phyloP scores from a whole-genome alignment of 805 yeast genomes.

The Candida yuanshanica region DNA sequence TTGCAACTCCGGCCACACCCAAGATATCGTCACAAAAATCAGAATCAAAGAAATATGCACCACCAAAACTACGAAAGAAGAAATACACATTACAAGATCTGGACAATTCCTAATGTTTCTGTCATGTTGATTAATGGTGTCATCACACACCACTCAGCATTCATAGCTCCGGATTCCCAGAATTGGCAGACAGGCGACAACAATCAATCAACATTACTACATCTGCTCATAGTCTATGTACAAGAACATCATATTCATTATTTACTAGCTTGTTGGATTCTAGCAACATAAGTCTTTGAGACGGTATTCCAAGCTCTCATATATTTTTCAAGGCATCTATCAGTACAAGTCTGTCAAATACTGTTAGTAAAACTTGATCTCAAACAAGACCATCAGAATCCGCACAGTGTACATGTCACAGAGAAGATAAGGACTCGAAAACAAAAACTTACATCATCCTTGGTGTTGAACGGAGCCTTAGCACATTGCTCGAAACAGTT shows the following conservation, averaged over 20 bases:
- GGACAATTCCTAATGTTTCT: slow-evolving; percentile 4
- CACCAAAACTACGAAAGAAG: slow-evolving; percentile 10
- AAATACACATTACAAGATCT: slow-evolving; percentile 13
- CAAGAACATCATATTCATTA: slow-evolving; percentile 2
- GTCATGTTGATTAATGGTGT: neutral
- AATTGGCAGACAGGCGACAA: too few species aligned
- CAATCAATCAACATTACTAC: neutral
- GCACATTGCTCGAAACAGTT: slow-evolving; percentile 84
- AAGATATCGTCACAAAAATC: neutral
- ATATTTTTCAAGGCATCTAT: slow-evolving; percentile 77
- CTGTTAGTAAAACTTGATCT: slow-evolving; percentile 5
- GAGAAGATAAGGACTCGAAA: too few species aligned
- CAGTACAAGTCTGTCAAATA: slow-evolving; percentile 44
- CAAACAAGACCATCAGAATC: too few species aligned
- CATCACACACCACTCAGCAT: slow-evolving; percentile 4
- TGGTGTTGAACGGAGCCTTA: slow-evolving; percentile 48
- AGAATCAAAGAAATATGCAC: slow-evolving; percentile 7
- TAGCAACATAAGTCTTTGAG: slow-evolving; percentile 66
- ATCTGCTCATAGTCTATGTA: slow-evolving; percentile 1
- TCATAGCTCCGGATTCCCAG: too few species aligned
- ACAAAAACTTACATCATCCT: slow-evolving; percentile 39
- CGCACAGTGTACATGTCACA: neutral
- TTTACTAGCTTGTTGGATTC: slow-evolving; percentile 52
- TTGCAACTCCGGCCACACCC: neutral
- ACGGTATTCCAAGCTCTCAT: slow-evolving; percentile 88